Conservation (phyloP, 768 basidiomycete genomes). For the Suillus weaverae region DNA sequence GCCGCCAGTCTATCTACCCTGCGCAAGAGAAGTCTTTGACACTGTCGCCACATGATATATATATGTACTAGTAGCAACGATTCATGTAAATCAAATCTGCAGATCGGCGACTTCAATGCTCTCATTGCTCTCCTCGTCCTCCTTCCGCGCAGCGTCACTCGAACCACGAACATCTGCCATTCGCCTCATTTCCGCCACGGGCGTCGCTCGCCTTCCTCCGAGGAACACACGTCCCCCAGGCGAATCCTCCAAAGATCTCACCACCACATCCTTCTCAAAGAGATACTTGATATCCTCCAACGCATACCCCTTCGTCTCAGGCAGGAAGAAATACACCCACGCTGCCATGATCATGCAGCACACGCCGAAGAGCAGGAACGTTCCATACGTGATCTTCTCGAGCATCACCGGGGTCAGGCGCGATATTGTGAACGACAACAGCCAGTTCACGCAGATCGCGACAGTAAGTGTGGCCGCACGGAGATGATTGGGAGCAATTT, state of each 20-base stretch:
- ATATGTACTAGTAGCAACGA: no score
- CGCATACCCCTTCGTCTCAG: conserved; percentile 45
- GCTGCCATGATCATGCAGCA: conserved; percentile 42
- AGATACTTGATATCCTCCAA: conserved; percentile 47
- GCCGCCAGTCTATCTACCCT: no score
- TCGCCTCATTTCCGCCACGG: conserved; percentile 18
- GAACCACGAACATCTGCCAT: background rate
- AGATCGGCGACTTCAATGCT: background rate
- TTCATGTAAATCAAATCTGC: background rate
- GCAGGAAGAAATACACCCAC: conserved; percentile 46
- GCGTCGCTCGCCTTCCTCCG: conserved; percentile 19
- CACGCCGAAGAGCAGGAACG: conserved; percentile 43
- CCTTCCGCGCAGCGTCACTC: background rate
- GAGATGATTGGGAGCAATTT: conserved; percentile 44
- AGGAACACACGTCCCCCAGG: conserved; percentile 40
- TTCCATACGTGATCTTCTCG: conserved; percentile 36
- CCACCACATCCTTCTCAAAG: conserved; percentile 40
- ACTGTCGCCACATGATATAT: no score
- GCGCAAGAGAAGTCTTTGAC: no score
- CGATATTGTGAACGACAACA: conserved; percentile 48
- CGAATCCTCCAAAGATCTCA: conserved; percentile 40
- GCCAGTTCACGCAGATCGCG: conserved; percentile 44
- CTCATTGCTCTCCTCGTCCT: background rate
- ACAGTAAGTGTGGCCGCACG: conserved; percentile 39
- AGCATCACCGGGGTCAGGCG: conserved; percentile 43